Evolutionary conservation across 2,329 filamentous ascomycete genomes (phyloP).

Genomic region (Triangularia verruculosa): DNA sequence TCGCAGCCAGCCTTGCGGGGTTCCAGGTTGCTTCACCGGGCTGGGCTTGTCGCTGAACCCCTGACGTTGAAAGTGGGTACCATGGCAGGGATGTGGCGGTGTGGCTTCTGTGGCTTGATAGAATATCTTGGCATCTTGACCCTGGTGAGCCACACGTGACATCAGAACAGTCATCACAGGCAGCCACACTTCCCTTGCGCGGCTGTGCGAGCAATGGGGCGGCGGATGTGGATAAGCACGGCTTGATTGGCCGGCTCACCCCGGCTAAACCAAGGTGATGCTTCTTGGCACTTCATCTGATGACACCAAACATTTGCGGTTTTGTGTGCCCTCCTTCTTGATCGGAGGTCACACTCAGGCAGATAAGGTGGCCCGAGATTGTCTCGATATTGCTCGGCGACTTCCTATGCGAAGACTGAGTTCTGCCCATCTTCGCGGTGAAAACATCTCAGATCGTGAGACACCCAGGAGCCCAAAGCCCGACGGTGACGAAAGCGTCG

Average conservation of each 20-base stretch:
- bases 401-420: background rate
- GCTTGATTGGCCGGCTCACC: conserved; percentile 6
- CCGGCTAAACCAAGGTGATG: background rate
- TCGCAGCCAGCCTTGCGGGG: conserved; percentile 30
- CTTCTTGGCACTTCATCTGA: conserved; percentile 9
- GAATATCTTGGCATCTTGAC: too few species aligned
- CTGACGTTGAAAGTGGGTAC: background rate
- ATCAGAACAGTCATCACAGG: conserved; percentile 20
- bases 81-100: conserved; percentile 11
- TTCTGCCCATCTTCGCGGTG: background rate
- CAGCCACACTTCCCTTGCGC: conserved; percentile 19
- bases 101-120: conserved; percentile 8
- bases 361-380: background rate
- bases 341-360: background rate
- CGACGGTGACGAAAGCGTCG: conserved; percentile 2
- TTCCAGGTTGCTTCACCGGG: conserved; percentile 20
- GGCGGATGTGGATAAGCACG: conserved; percentile 5
- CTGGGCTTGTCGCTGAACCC: conserved; percentile 8
- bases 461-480: conserved; percentile 3
- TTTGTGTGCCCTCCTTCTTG: conserved; percentile 2
- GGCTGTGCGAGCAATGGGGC: background rate
- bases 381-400: background rate
- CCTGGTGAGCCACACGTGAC: conserved; percentile 4
- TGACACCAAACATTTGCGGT: conserved; percentile 2
- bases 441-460: background rate